Evolutionary conservation across 441 rosid species (phyloP).

Genomic region (Populus hybrid): DNA sequence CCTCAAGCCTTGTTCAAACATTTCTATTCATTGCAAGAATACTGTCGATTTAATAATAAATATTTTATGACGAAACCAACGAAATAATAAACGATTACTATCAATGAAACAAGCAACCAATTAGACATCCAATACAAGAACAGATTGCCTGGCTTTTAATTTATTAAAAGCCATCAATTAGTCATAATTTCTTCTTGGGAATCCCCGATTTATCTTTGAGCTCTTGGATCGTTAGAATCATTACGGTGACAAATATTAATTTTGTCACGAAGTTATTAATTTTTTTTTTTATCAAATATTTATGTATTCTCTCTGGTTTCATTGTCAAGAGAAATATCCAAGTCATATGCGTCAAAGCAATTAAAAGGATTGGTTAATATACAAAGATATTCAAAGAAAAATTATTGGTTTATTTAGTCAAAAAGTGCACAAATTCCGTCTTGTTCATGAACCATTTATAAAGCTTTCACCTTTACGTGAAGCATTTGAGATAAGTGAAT

Average conservation of each 20-base stretch:
- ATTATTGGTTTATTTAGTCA: neutral
- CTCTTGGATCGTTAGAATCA: neutral
- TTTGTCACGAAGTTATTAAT: too few relatives aligned
- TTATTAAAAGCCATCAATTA: neutral
- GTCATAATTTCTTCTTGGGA: constrained; percentile 6
- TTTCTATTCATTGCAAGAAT: neutral
- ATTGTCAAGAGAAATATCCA: too few relatives aligned
- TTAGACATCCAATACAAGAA: neutral
- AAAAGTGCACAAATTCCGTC: neutral
- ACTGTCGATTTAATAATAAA: neutral
- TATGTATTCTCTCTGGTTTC: neutral
- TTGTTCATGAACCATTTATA: neutral
- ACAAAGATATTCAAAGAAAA: neutral
- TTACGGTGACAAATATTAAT: neutral
- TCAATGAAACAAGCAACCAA: neutral
- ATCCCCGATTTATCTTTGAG: constrained; percentile 8
- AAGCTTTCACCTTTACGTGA: neutral
- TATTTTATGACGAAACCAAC: neutral
- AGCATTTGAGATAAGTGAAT: neutral
- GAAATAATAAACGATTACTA: neutral
- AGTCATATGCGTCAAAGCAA: too few relatives aligned
- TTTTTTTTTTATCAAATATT: neutral
- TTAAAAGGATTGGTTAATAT: neutral
- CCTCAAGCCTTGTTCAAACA: neutral
- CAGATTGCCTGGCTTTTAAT: neutral